Percentiles rank a stretch among this genome's conserved stretches.
Evolutionary conservation across 1,139 yeast genomes (phyloP).

Genomic region (Blastobotrys proliferans): DNA sequence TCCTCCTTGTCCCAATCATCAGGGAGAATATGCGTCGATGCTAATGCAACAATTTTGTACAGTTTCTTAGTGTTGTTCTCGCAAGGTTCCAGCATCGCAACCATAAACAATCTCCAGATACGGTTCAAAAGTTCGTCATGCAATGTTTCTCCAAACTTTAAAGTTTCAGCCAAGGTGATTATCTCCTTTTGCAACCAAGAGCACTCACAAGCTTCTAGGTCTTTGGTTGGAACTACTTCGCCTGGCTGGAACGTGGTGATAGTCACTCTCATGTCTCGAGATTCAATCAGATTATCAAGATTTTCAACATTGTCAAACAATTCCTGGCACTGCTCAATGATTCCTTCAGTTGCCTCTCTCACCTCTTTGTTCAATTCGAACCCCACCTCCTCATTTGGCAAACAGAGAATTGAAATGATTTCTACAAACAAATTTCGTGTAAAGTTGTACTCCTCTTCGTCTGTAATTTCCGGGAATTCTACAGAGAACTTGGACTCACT

Average conservation of each 20-base stretch:
- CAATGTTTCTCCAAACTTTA: not conserved
- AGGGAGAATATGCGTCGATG: not conserved
- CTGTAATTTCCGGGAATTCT: not conserved
- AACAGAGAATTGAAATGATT: not conserved
- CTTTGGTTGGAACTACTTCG: not conserved
- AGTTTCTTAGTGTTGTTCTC: not conserved
- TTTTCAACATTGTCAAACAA: not conserved
- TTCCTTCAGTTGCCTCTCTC: not conserved
- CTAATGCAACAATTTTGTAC: not conserved
- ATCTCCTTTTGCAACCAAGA: not conserved
- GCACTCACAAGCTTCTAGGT: slow-evolving; percentile 1
- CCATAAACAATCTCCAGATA: slow-evolving; percentile 1
- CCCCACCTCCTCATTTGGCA: not conserved
- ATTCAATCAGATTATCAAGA: not conserved
- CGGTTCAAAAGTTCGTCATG: not conserved
- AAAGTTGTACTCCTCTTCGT: not conserved
- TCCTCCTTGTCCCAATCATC: not conserved
- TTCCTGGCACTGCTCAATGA: too few relatives aligned
- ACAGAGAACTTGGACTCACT: not conserved
- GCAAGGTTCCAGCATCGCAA: not conserved
- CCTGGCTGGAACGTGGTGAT: not conserved
- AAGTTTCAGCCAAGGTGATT: not conserved
- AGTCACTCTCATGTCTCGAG: not conserved
- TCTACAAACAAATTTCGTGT: not conserved
- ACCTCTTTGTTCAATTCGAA: not conserved